These are phyloP conservation scores for Mycena polygramma DNA, from an alignment of 768 basidiomycete genomes.

Conservation along the genomic window DNA sequence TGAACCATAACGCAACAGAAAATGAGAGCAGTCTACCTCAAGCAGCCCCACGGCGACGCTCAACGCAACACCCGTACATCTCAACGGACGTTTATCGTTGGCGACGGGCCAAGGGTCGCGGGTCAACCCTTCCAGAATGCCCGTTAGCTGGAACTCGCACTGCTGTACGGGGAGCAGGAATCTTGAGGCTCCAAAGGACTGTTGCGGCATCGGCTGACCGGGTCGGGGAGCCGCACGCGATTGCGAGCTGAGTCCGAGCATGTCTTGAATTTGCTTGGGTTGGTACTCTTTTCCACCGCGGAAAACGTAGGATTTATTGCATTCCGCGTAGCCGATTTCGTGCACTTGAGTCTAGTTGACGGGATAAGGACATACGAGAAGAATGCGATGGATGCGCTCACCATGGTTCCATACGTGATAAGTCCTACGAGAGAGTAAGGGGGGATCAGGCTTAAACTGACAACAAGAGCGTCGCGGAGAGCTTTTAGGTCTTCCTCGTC, in stretches of 20 bases:
- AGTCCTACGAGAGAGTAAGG: slow-evolving; percentile 95
- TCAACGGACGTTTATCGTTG: slow-evolving; percentile 90
- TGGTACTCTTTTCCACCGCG: slow-evolving; percentile 97
- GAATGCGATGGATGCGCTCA: slow-evolving; percentile 47
- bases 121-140: slow-evolving; percentile 87
- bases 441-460: slow-evolving; percentile 93
- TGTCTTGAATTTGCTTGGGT: slow-evolving; percentile 97
- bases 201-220: slow-evolving; percentile 84
- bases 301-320: slow-evolving; percentile 99
- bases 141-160: slow-evolving; percentile 96
- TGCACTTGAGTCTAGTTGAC: slow-evolving; percentile 92
- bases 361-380: neutral
- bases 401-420: slow-evolving; percentile 98
- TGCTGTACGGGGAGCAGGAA: slow-evolving; percentile 94
- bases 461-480: slow-evolving; percentile 92
- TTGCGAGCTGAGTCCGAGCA: slow-evolving; percentile 89
- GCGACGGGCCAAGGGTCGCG: slow-evolving; percentile 99
- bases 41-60: slow-evolving; percentile 93
- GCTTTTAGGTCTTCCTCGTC: slow-evolving; percentile 97
- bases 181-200: slow-evolving; percentile 86
- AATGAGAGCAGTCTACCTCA: slow-evolving; percentile 66
- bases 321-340: slow-evolving; percentile 96
- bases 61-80: slow-evolving; percentile 96
- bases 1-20: neutral
- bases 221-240: slow-evolving; percentile 89